A percentile compares a stretch with the other conserved stretches of the same genome.
These are phyloP conservation scores for Amanita exitialis DNA, from an alignment of 768 basidiomycete genomes.

Conservation along the genomic window DNA sequence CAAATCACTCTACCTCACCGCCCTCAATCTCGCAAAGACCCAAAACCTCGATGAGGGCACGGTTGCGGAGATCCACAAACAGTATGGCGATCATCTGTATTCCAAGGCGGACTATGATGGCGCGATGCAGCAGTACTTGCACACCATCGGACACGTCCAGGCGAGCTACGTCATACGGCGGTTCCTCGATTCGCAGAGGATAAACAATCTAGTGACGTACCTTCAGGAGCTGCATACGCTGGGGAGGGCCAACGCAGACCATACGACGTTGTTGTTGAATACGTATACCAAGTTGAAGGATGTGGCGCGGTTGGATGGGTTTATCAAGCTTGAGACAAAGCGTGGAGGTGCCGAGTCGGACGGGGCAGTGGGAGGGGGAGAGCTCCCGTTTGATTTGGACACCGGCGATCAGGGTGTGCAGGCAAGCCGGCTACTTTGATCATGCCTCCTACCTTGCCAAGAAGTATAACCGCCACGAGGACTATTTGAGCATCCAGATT, in stretches of 20 bases:
- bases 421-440: constrained; percentile 93
- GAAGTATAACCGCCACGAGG: constrained; percentile 86
- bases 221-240: constrained; percentile 89
- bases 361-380: constrained; percentile 15
- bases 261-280: constrained; percentile 93
- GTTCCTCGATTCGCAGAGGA: constrained; percentile 96
- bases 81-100: constrained; percentile 90
- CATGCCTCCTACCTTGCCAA: constrained; percentile 91
- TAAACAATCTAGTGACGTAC: constrained; percentile 91
- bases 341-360: constrained; percentile 15
- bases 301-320: constrained; percentile 75
- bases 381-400: constrained; percentile 92
- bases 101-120: constrained; percentile 86
- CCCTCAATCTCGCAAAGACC: constrained; percentile 74
- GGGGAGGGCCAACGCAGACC: constrained; percentile 89
- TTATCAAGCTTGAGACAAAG: constrained; percentile 81
- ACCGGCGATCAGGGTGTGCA: constrained; percentile 92
- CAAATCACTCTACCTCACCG: constrained; percentile 69
- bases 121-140: constrained; percentile 86
- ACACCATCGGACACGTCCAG: constrained; percentile 82
- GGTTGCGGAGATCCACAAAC: constrained; percentile 81
- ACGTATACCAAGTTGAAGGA: constrained; percentile 98
- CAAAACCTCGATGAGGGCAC: constrained; percentile 63
- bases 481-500: constrained; percentile 88
- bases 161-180: constrained; percentile 94